These are phyloP conservation scores for Ettlia oleoabundans DNA, from an alignment of 139 green algal species.

Conservation along the genomic window DNA sequence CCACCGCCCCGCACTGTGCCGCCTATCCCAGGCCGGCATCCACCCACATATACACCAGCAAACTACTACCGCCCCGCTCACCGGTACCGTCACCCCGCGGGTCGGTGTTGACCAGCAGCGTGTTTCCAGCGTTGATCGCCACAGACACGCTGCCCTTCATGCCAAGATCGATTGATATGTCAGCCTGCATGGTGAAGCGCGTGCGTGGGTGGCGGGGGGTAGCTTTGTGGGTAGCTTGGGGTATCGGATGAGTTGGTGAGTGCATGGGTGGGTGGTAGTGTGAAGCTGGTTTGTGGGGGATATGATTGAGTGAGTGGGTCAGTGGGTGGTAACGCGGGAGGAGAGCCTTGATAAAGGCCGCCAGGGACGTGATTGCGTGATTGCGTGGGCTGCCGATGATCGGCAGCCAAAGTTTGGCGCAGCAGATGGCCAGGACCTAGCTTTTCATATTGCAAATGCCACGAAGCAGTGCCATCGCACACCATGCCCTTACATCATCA, in stretches of 20 bases:
- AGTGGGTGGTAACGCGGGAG: too few species aligned
- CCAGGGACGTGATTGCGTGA: too few species aligned
- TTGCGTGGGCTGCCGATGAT: too few species aligned
- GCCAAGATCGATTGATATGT: constrained; percentile 2
- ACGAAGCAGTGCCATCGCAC: not conserved
- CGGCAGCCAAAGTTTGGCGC: not conserved
- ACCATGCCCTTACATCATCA: not conserved
- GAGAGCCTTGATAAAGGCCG: too few species aligned
- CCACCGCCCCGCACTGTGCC: too few species aligned
- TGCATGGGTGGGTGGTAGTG: too few species aligned
- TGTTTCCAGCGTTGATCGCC: not conserved
- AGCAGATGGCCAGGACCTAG: not conserved
- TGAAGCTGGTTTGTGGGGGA: too few species aligned
- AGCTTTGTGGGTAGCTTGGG: not conserved
- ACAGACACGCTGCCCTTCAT: not conserved
- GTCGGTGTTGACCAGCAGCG: constrained; percentile 13
- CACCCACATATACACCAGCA: too few species aligned
- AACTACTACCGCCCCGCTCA: not conserved
- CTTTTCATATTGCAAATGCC: not conserved
- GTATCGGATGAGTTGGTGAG: not conserved
- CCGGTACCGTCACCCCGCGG: not conserved
- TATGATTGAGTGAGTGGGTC: too few species aligned
- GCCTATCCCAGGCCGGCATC: too few species aligned
- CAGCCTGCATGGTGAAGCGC: not conserved
- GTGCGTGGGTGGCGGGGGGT: not conserved